phyloP scores from a whole-genome alignment of 225 moss, liverwort and hornwort species.

The Sphagnum contortum region DNA sequence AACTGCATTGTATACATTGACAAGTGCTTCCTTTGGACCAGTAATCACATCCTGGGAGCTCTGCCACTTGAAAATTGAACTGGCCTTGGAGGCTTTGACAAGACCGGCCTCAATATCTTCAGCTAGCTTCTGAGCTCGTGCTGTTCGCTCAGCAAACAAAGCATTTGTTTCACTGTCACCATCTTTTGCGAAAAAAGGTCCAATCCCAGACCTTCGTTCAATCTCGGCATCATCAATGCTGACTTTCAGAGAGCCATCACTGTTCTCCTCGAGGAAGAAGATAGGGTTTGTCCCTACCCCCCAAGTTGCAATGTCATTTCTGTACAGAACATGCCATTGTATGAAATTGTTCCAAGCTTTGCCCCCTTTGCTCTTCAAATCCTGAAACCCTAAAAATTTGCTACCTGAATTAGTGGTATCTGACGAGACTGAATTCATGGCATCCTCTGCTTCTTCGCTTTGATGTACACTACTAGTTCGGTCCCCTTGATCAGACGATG shows the following conservation, averaged over 20 bases:
- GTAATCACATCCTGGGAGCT: conserved; percentile 3
- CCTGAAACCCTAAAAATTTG: conserved; percentile 6
- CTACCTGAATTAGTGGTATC: neutral
- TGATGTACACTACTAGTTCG: no score
- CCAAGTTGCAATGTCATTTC: conserved; percentile 29
- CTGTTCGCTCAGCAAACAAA: conserved; percentile 14
- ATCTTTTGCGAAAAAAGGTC: conserved; percentile 7
- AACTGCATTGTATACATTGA: no score
- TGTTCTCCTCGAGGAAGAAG: conserved; percentile 28
- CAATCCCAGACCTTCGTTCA: conserved; percentile 23
- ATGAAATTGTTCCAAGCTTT: conserved; percentile 26
- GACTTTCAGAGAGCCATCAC: conserved; percentile 23
- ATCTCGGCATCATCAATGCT: conserved; percentile 34
- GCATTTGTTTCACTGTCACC: conserved; percentile 11
- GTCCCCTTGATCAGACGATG: no score
- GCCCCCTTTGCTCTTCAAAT: conserved; percentile 1
- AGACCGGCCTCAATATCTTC: conserved; percentile 25
- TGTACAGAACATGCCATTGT: conserved; percentile 33
- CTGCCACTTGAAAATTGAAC: conserved; percentile 26
- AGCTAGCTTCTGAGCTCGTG: conserved; percentile 21
- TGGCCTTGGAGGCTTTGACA: conserved; percentile 21
- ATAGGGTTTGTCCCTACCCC: conserved; percentile 38
- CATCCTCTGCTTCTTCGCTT: no score
- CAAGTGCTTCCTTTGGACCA: no score
- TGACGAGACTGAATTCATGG: no score